A percentile compares a stretch with the other conserved stretches of the same genome.
Conservation (phyloP, 2,329 filamentous ascomycete species). For the Thelonectria blattea region DNA sequence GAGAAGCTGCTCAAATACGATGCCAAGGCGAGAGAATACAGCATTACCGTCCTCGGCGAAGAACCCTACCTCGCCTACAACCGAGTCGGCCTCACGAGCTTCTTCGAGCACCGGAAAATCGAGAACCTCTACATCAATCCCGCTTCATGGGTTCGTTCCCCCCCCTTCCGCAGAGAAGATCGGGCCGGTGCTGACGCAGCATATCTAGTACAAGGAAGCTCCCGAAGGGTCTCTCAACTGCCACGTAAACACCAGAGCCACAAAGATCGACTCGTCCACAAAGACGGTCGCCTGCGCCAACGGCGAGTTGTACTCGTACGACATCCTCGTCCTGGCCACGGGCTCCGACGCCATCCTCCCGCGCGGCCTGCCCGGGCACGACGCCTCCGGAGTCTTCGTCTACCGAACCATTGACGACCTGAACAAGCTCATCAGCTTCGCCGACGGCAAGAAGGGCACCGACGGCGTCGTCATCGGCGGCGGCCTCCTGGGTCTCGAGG, state of each 20-base stretch:
- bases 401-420: slow-evolving; percentile 87
- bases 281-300: slow-evolving; percentile 75
- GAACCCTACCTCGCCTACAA: slow-evolving; percentile 91
- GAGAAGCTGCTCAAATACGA: slow-evolving; percentile 91
- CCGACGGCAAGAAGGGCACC: slow-evolving; percentile 68
- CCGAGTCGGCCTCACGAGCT: slow-evolving; percentile 85
- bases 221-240: slow-evolving; percentile 73
- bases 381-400: slow-evolving; percentile 85
- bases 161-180: neutral
- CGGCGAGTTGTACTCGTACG: slow-evolving; percentile 75
- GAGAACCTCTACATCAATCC: slow-evolving; percentile 91
- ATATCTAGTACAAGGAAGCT: slow-evolving; percentile 71
- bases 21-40: slow-evolving; percentile 74
- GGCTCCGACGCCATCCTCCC: slow-evolving; percentile 84
- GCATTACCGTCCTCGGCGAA: slow-evolving; percentile 85
- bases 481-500: slow-evolving; percentile 84
- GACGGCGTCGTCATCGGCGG: slow-evolving; percentile 82
- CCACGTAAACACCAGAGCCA: slow-evolving; percentile 76
- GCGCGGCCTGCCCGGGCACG: slow-evolving; percentile 73
- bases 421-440: slow-evolving; percentile 76
- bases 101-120: slow-evolving; percentile 84
- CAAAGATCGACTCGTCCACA: slow-evolving; percentile 63
- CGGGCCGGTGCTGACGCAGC: slow-evolving; percentile 10
- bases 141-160: slow-evolving; percentile 70
- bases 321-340: slow-evolving; percentile 82